phyloP scores from a whole-genome alignment of 208 protist genomes.

The Leishmania aethiopica region DNA sequence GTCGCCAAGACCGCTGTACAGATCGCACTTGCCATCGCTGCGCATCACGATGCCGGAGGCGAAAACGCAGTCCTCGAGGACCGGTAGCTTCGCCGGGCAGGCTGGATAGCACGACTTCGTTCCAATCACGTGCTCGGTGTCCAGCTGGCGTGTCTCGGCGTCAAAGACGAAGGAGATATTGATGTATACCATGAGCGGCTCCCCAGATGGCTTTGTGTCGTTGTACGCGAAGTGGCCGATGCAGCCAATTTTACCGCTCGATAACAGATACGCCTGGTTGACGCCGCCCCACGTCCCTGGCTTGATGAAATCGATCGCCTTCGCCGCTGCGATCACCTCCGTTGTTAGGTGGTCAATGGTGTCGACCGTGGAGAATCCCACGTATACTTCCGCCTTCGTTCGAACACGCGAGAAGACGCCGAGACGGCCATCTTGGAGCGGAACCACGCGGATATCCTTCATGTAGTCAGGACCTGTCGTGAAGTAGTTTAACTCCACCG shows the following conservation, averaged over 20 bases:
- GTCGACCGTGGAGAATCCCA: slow-evolving; percentile 42
- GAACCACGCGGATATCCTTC: slow-evolving; percentile 54
- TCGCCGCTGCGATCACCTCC: slow-evolving; percentile 33
- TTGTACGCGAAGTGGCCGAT: slow-evolving; percentile 50
- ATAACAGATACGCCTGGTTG: slow-evolving; percentile 52
- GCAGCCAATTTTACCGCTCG: slow-evolving; percentile 50
- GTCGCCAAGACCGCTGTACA: slow-evolving; percentile 58
- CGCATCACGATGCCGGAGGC: slow-evolving; percentile 62
- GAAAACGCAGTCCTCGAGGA: slow-evolving; percentile 50
- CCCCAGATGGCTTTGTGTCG: slow-evolving; percentile 5
- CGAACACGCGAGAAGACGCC: slow-evolving; percentile 47
- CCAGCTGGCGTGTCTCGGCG: slow-evolving; percentile 20
- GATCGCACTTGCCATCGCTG: slow-evolving; percentile 48
- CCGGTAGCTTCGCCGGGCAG: slow-evolving; percentile 29
- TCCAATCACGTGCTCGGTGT: slow-evolving; percentile 29
- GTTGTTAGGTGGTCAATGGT: slow-evolving; percentile 36
- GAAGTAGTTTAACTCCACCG: slow-evolving; percentile 34
- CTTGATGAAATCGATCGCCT: slow-evolving; percentile 33
- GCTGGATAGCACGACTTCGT: slow-evolving; percentile 39
- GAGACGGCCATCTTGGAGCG: slow-evolving; percentile 33
- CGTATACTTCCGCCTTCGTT: slow-evolving; percentile 30
- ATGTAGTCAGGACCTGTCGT: slow-evolving; percentile 44
- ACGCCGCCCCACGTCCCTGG: slow-evolving; percentile 44
- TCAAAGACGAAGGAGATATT: slow-evolving; percentile 52
- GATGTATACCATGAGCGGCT: slow-evolving; percentile 38